Percentiles rank a stretch among this genome's conserved stretches.
These are phyloP conservation scores for Maudiozyma barnettii DNA, from an alignment of 805 yeast species.

Conservation along the genomic window DNA sequence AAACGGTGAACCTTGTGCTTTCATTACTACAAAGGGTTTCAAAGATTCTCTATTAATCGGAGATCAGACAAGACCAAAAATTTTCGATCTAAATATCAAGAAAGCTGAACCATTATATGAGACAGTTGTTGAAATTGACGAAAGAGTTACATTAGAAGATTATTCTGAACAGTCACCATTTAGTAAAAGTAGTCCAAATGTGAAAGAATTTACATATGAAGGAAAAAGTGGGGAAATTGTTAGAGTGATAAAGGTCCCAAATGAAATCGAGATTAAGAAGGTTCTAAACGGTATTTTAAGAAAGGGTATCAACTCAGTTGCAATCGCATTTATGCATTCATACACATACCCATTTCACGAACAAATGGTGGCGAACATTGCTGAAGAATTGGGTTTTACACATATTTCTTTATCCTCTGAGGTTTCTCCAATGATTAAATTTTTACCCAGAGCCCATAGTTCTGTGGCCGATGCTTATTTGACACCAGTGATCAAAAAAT, in stretches of 20 bases:
- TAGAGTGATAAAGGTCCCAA: conserved; percentile 44
- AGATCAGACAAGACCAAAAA: conserved; percentile 83
- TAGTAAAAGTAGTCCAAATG: conserved; percentile 18
- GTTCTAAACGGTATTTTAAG: conserved; percentile 38
- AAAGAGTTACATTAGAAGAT: conserved; percentile 77
- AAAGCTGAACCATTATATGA: conserved; percentile 67
- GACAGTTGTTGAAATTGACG: conserved; percentile 75
- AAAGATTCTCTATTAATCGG: conserved; percentile 77
- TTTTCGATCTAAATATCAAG: conserved; percentile 70
- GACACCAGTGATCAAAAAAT: conserved; percentile 66
- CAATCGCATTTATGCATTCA: conserved; percentile 63
- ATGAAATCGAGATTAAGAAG: conserved; percentile 34
- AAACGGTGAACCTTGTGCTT: conserved; percentile 81
- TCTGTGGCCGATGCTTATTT: conserved; percentile 75
- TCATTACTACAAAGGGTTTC: conserved; percentile 82
- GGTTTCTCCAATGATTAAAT: conserved; percentile 71
- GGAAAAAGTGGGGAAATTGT: conserved; percentile 67
- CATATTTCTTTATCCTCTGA: conserved; percentile 61
- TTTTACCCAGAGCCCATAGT: conserved; percentile 66
- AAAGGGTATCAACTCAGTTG: conserved; percentile 58
- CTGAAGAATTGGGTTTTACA: conserved; percentile 54
- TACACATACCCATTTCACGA: conserved; percentile 71
- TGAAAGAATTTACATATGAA: conserved; percentile 29
- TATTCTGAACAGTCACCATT: conserved; percentile 61
- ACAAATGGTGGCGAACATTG: conserved; percentile 45